Base-by-base conservation (phyloP, 345 rosid genomes). In the Sisymbrium altissimum region DNA sequence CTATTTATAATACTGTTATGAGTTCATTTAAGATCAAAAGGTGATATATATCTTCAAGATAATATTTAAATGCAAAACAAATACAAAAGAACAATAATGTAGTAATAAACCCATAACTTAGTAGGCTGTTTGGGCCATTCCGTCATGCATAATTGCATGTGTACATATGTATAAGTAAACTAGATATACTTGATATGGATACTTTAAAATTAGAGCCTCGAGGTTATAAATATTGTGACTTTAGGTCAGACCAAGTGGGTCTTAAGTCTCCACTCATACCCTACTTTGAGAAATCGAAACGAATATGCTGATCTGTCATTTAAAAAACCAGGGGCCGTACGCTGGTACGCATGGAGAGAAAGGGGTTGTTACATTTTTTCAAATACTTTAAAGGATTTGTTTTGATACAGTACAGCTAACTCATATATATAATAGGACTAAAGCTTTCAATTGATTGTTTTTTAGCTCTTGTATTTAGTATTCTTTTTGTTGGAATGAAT, bases 241-340 rank as follows among this genome's bases (percentile, higher is more conserved):
- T n/a, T 52, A 10, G 25, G 27, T 68, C 18, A 17, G 40, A 27
- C 8, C 63, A 68, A 39, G 41, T 54, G 64, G 64, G 30, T 40
- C 19, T 40, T 54, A 53, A 25, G 45, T 19, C 30, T 66, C 48
- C 2, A 50, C 49, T 46, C 36, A 50, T 9, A 23, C 48, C 50
- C 30, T 63, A 46, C 57, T 32, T 48, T 65, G 57, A 32, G 33
- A 65, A 46, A 43, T 63, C 38, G 5, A n/a, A 25, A 5, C 40
- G 50, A 36, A 27, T 15, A 36, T 38, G 49, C 33, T 52, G 72
- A 68, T 54, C 64, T 68, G 63, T 68, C 52, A 53, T 54, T 54
- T 41, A 12, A 30, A 39, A 68, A 40, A 54, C 64, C 4, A 68
- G 52, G 52, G 63, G 53, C 72, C 53, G 72, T 54, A 68, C 63